Evolutionary conservation across 768 basidiomycete species (phyloP), one percentile per base, ranked within the genome.

Genomic region (Amanita pallidorosea): DNA sequence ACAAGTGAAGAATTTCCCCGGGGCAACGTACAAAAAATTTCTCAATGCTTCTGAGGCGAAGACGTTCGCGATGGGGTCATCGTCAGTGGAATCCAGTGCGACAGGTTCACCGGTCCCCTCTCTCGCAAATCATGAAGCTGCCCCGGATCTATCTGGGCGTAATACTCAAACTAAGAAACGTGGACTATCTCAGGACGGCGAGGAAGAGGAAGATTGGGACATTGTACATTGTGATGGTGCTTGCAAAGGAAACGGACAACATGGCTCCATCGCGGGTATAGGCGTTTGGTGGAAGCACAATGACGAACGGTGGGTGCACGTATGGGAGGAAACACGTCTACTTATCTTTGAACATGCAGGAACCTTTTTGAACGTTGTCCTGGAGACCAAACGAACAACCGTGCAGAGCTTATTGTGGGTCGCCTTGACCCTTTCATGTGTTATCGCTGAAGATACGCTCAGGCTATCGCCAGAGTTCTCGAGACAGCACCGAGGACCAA

Each of bases 171-270:
- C 61, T 18, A 71, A 69, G 50, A 69, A 73, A 56, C 65, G 67
- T 20, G 57, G 49, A 7, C 55, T 56, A 35, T 48, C 58, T 4
- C 9, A 53, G 9, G 57, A 66, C 22, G 57, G 68, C 7, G 54
- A 57, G 25, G 68, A 70, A 25, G 68, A 68, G 48, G 53, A 51
- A 6, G 58, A 50, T 29, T 70, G 61, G 57, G 65, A 71, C 48
- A 67, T 85, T 11, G 92, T 92, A 1, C 95, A 89, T 58, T 83
- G 76, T 17, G 94, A 97, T 63, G 94, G 94, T 9, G 85, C 91
- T 5, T 92, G 90, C 56, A 79, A 77, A 59, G 80, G 83, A 2
- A 97, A 97, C 60, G 94, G 94, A 0, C 67, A 80, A 59, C 27
- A 25, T 2, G 79, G 75, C 1, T 75, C 86, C 0, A 56, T 76